A percentile compares a stretch with the other conserved stretches of the same genome.
These are phyloP conservation scores for Aspergillus campestris DNA, from an alignment of 495 filamentous ascomycete species.

Conservation along the genomic window DNA sequence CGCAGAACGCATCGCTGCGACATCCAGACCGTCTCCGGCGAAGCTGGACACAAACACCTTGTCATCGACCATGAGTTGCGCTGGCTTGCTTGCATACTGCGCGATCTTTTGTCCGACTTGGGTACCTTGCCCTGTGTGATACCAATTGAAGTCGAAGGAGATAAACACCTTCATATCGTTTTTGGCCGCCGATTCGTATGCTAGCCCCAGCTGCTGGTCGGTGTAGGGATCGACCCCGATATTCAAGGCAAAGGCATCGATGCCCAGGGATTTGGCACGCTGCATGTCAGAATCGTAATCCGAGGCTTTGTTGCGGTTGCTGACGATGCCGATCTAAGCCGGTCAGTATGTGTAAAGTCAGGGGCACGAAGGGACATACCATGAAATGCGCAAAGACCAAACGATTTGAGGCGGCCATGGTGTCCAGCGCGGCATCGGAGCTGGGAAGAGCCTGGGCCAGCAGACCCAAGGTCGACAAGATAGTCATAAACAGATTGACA, in stretches of 20 bases:
- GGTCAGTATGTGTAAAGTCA: background rate
- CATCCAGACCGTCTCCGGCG: constrained; percentile 39
- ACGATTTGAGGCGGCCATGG: constrained; percentile 6
- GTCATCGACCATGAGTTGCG: constrained; percentile 45
- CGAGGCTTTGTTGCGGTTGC: constrained; percentile 33
- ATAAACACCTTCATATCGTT: constrained; percentile 52
- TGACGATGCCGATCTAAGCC: constrained; percentile 41
- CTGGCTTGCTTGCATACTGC: constrained; percentile 33
- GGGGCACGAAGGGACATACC: constrained; percentile 21
- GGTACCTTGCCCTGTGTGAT: constrained; percentile 21
- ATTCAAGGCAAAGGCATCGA: constrained; percentile 53
- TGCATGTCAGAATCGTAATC: constrained; percentile 50
- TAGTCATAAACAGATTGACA: too few relatives aligned
- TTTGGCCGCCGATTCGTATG: constrained; percentile 46
- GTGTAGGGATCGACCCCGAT: constrained; percentile 44
- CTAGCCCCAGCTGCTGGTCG: constrained; percentile 41
- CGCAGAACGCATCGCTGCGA: constrained; percentile 28
- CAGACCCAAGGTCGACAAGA: too few relatives aligned
- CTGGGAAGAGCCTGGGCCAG: background rate
- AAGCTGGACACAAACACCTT: constrained; percentile 49
- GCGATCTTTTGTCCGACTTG: constrained; percentile 37
- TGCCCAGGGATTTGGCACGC: constrained; percentile 41
- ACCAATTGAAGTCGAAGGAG: constrained; percentile 53
- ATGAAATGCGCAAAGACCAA: constrained; percentile 53
- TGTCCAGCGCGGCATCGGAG: background rate